Evolutionary conservation across 148 eudicot genomes (phyloP), one percentile per base, ranked within the genome.

Genomic region (Chenopodium formosanum): DNA sequence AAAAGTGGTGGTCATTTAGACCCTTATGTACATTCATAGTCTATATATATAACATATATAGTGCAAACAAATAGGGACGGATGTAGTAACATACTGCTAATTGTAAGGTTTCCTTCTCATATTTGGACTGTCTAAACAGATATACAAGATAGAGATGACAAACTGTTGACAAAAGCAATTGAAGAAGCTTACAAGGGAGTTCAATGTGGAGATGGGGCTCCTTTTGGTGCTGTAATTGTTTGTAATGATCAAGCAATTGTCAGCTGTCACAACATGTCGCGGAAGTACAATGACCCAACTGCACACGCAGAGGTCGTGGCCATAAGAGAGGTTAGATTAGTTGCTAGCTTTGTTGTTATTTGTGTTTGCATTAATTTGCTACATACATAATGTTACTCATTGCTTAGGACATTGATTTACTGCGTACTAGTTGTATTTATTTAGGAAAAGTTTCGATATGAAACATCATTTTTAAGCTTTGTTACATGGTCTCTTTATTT

Each of bases 281-380:
- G 87, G 84, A 85, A 86, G 29, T 46, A 88, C 82, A 90, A 94
- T 3, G 97, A 94, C 80, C 94, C 94, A 83, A 92, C 95, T 66
- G 97, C 97, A 67, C 97, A 94, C 86, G 95, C 95, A 16, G 97
- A 94, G 87, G 97, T 94, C 83, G 92, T 94, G 4, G 95, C 95
- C 83, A 72, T 94, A 79, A 86, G 97, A 92, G 97, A 94, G 97
- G 97, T 94, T 74, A 88, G 84, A 62, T 37, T 14, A 47, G 25
- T 25, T 25, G 25, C 46, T 66, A 7, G 50, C 12, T 56, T 62
- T 7, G 44, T 40, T 5, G 44, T 40, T 40, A 6, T 40, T 40
- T 6, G 8, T 40, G 44, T 0, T 40, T 40, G 44, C 44, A 40
- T 40, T 40, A 40, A 40, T 40, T 40, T 31, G 76, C 58, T 73